phyloP scores from a whole-genome alignment of 805 yeast genomes.

The Metschnikowia sp. region DNA sequence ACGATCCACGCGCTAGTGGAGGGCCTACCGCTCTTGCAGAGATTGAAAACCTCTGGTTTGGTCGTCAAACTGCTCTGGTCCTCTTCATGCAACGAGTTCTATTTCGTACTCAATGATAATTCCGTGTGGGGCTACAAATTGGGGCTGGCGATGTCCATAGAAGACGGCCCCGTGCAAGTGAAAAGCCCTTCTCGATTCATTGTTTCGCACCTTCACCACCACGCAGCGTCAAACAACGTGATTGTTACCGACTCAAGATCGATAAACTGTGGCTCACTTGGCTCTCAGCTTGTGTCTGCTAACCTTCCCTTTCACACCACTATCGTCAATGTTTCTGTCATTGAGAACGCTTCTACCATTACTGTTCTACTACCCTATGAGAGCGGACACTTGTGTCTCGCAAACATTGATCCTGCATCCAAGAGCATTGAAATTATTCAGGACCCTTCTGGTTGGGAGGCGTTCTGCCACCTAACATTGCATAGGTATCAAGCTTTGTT shows the following conservation, averaged over 20 bases:
- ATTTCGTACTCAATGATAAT: slow-evolving; percentile 17
- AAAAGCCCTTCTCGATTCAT: slow-evolving; percentile 13
- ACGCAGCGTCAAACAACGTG: background rate
- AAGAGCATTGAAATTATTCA: background rate
- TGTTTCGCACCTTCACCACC: slow-evolving; percentile 10
- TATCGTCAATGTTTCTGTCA: slow-evolving; percentile 5
- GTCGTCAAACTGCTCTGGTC: slow-evolving; percentile 21
- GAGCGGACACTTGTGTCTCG: slow-evolving; percentile 9
- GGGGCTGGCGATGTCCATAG: background rate
- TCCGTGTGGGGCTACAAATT: slow-evolving; percentile 14
- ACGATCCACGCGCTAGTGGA: slow-evolving; percentile 14
- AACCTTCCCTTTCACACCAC: slow-evolving; percentile 8
- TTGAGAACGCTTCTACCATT: background rate
- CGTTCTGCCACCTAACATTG: slow-evolving; percentile 20
- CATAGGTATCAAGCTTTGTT: slow-evolving; percentile 14
- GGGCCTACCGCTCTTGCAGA: slow-evolving; percentile 7
- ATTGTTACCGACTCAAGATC: slow-evolving; percentile 11
- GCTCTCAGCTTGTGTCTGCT: background rate
- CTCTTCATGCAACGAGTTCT: slow-evolving; percentile 5
- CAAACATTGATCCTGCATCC: background rate
- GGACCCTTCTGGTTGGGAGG: slow-evolving; percentile 6
- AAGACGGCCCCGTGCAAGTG: background rate
- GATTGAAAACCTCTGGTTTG: slow-evolving; percentile 3
- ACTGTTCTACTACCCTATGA: slow-evolving; percentile 9
- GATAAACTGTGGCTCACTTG: slow-evolving; percentile 1